A percentile compares a stretch with the other conserved stretches of the same genome.
Evolutionary conservation across 2,329 filamentous ascomycete genomes (phyloP).

Genomic region (Penicillium sp.): DNA sequence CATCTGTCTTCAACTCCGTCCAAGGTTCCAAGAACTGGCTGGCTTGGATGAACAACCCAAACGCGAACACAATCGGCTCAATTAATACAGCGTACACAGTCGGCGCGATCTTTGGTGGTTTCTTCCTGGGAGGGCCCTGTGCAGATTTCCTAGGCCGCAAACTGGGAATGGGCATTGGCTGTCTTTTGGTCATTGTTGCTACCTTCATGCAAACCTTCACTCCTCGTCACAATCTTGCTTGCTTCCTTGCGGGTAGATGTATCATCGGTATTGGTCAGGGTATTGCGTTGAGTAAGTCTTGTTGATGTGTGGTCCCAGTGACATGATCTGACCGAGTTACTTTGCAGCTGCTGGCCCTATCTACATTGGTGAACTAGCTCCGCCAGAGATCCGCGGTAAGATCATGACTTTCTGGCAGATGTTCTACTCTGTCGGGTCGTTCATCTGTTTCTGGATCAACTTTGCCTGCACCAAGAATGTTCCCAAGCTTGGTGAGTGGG

Average conservation of each 20-base stretch:
- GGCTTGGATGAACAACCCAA: constrained; percentile 49
- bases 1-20: constrained; percentile 63
- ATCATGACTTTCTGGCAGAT: constrained; percentile 65
- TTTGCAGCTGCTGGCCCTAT: constrained; percentile 54
- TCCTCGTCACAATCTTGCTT: constrained; percentile 52
- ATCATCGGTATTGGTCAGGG: constrained; percentile 63
- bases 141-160: constrained; percentile 57
- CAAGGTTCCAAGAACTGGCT: constrained; percentile 61
- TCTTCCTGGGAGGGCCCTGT: constrained; percentile 58
- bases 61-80: constrained; percentile 43
- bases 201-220: constrained; percentile 62
- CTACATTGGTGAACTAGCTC: constrained; percentile 62
- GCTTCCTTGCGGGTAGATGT: constrained; percentile 60
- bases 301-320: background rate
- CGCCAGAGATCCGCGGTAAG: constrained; percentile 55
- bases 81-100: constrained; percentile 64
- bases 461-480: constrained; percentile 53
- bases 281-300: constrained; percentile 51
- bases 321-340: constrained; percentile 2
- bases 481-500: constrained; percentile 56
- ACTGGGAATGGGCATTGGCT: constrained; percentile 57
- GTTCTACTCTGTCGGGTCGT: constrained; percentile 58
- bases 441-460: constrained; percentile 59
- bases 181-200: constrained; percentile 56
- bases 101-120: constrained; percentile 60